Evolutionary conservation across 495 filamentous ascomycete species (phyloP).

Genomic region (Cercophora samala): DNA sequence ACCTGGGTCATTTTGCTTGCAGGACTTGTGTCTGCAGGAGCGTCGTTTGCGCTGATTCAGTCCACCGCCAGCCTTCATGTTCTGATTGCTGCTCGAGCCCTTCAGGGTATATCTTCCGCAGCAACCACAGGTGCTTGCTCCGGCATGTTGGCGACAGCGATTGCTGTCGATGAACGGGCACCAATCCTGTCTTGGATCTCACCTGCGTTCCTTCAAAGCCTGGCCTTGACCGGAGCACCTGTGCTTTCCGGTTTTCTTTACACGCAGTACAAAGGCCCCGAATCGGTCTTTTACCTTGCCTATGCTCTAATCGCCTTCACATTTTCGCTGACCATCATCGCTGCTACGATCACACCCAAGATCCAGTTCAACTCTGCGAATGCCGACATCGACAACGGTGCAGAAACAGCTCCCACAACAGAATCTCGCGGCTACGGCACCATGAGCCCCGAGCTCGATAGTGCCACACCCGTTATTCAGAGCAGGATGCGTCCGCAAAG

Average conservation of each 20-base stretch:
- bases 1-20: slow-evolving; percentile 19
- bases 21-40: slow-evolving; percentile 23
- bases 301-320: slow-evolving; percentile 23
- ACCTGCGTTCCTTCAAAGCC: slow-evolving; percentile 25
- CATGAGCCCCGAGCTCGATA: slow-evolving; percentile 4
- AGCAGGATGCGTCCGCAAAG: background rate
- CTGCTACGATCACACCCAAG: background rate
- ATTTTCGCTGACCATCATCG: slow-evolving; percentile 19
- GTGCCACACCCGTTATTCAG: background rate
- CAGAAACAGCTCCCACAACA: background rate
- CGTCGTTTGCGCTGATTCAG: slow-evolving; percentile 27
- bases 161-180: background rate
- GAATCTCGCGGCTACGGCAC: slow-evolving; percentile 24
- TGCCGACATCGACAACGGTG: background rate
- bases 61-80: slow-evolving; percentile 15
- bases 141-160: slow-evolving; percentile 14
- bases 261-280: slow-evolving; percentile 11
- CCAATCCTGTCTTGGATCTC: slow-evolving; percentile 18
- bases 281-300: slow-evolving; percentile 27
- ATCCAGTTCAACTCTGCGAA: background rate
- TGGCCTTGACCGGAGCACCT: slow-evolving; percentile 26
- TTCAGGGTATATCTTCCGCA: slow-evolving; percentile 29
- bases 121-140: slow-evolving; percentile 24
- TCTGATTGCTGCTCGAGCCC: slow-evolving; percentile 25
- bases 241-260: slow-evolving; percentile 21